phyloP scores from a whole-genome alignment of 164 flowering plant species.

The Kalanchoe fedtschenkoi region DNA sequence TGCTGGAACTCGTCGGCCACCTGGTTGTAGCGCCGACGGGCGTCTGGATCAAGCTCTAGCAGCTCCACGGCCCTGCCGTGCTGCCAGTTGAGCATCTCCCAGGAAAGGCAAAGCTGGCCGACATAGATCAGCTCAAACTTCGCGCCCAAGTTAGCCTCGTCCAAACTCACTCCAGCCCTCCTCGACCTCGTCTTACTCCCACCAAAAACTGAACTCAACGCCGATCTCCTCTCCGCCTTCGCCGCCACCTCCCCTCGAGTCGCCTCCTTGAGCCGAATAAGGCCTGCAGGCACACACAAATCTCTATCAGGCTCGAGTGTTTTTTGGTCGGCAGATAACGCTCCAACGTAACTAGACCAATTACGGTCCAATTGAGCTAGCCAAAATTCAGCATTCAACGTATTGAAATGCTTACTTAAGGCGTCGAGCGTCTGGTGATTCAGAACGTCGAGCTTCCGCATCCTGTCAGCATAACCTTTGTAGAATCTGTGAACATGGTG shows the following conservation, averaged over 20 bases:
- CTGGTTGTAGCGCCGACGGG: conserved; percentile 32
- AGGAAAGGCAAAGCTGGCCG: conserved; percentile 78
- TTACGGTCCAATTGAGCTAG: background rate
- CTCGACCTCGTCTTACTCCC: conserved; percentile 29
- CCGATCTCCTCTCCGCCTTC: conserved; percentile 17
- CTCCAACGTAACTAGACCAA: background rate
- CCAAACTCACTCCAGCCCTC: conserved; percentile 18
- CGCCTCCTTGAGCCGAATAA: conserved; percentile 51
- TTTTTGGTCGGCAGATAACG: background rate
- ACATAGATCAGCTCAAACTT: conserved; percentile 70
- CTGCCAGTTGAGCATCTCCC: conserved; percentile 92
- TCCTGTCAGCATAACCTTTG: conserved; percentile 42
- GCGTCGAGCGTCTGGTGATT: conserved; percentile 47
- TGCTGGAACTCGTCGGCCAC: conserved; percentile 66
- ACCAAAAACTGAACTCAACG: conserved; percentile 19
- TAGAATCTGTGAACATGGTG: conserved; percentile 38
- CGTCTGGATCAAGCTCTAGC: conserved; percentile 27
- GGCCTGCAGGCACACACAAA: conserved; percentile 28
- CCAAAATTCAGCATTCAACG: background rate
- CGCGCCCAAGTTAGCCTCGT: conserved; percentile 35
- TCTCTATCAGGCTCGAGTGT: background rate
- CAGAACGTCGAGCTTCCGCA: conserved; percentile 50
- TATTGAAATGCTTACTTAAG: conserved; percentile 27
- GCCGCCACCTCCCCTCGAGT: conserved; percentile 8
- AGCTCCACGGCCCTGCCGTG: conserved; percentile 36